These are phyloP conservation scores for Incumbomyces lentus DNA, from an alignment of 2,329 filamentous ascomycete genomes.

Conservation along the genomic window DNA sequence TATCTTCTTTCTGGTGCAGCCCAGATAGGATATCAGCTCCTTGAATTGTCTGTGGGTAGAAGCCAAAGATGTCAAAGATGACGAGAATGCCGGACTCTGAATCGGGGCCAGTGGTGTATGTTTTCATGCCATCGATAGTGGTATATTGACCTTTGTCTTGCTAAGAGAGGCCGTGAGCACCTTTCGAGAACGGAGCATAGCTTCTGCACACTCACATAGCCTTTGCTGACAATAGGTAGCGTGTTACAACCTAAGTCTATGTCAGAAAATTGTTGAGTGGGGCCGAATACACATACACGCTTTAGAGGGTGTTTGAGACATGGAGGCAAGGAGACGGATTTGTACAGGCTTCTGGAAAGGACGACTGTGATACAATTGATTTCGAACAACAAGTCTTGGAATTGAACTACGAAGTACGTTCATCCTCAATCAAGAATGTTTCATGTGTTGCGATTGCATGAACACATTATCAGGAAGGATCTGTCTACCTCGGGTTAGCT, in stretches of 20 bases:
- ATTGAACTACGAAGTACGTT: background rate
- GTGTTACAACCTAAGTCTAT: conserved; percentile 2
- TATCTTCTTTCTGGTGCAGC: conserved; percentile 45
- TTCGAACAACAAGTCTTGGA: background rate
- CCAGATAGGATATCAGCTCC: conserved; percentile 52
- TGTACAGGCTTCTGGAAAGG: background rate
- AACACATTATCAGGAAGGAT: background rate
- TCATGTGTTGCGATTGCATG: background rate
- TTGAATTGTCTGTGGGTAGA: conserved; percentile 53
- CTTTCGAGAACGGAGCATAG: background rate
- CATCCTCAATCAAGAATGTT: background rate
- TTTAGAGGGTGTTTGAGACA: conserved; percentile 7
- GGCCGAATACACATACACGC: too few species aligned
- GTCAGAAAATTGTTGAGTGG: too few species aligned
- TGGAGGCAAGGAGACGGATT: background rate
- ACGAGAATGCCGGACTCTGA: conserved; percentile 48
- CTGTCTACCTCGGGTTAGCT: too few species aligned
- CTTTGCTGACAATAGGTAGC: conserved; percentile 3
- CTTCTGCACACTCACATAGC: background rate
- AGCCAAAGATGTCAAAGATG: conserved; percentile 48
- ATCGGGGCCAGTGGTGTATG: conserved; percentile 49
- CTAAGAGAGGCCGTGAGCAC: background rate
- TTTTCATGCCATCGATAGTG: conserved; percentile 51
- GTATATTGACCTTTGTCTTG: conserved; percentile 46
- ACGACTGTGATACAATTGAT: background rate